phyloP scores from a whole-genome alignment of 768 basidiomycete species.

The Paxillus involutus region DNA sequence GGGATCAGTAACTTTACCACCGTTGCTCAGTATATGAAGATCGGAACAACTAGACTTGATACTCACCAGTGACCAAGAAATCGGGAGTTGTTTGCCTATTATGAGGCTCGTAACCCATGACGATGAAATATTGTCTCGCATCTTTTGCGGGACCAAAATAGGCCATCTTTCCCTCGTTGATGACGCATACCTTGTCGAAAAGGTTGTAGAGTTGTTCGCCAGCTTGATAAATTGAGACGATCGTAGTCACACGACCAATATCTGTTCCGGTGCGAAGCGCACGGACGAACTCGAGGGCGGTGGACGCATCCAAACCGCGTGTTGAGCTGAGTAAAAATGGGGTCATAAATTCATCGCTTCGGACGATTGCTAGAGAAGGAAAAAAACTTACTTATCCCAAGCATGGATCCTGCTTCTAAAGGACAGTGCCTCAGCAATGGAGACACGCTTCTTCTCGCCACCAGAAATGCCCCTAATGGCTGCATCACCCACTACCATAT shows the following conservation, averaged over 20 bases:
- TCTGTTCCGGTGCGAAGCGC: conserved; percentile 67
- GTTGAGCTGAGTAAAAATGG: conserved; percentile 48
- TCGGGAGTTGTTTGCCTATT: conserved; percentile 61
- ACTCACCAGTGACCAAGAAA: conserved; percentile 48
- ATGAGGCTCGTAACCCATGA: conserved; percentile 52
- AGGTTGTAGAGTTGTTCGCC: conserved; percentile 62
- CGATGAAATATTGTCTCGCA: conserved; percentile 56
- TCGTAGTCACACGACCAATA: conserved; percentile 50
- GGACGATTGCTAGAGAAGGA: not conserved
- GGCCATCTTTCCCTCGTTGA: conserved; percentile 54
- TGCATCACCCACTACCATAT: conserved; percentile 78
- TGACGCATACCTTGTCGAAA: conserved; percentile 70
- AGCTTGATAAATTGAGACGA: conserved; percentile 87
- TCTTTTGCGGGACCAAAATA: conserved; percentile 55
- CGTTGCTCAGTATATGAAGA: conserved; percentile 25
- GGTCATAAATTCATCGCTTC: not conserved
- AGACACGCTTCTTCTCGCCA: conserved; percentile 80
- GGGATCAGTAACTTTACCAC: conserved; percentile 54
- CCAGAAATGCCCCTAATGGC: conserved; percentile 73
- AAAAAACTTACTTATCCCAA: conserved; percentile 70
- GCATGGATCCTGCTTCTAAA: conserved; percentile 59
- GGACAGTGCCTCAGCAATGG: conserved; percentile 71
- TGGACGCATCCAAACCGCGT: conserved; percentile 64
- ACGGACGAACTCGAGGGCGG: conserved; percentile 71
- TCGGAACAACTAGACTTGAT: not conserved